Evolutionary conservation across 495 filamentous ascomycete species (phyloP).

Genomic region (Lasiosphaeris hirsuta): DNA sequence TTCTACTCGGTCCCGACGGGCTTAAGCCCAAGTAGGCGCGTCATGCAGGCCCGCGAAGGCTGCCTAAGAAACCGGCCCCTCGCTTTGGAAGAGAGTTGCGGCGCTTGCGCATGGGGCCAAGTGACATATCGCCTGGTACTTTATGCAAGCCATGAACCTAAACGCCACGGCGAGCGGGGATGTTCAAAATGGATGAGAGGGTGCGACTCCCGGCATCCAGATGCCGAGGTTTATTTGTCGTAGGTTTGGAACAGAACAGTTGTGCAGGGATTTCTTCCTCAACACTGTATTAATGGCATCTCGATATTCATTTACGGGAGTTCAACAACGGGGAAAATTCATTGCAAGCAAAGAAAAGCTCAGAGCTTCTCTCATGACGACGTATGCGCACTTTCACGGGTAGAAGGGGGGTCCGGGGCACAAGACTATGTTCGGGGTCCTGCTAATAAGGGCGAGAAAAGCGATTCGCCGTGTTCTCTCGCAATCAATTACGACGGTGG

Average conservation of each 20-base stretch:
- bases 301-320: slow-evolving; percentile 36
- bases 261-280: slow-evolving; percentile 1
- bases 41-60: too few relatives aligned
- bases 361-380: slow-evolving; percentile 26
- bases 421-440: background rate
- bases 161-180: too few relatives aligned
- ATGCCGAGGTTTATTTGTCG: too few relatives aligned
- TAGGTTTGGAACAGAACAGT: background rate
- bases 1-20: slow-evolving; percentile 56
- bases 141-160: background rate
- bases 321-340: slow-evolving; percentile 25
- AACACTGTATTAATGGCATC: slow-evolving; percentile 27
- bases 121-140: background rate
- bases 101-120: background rate
- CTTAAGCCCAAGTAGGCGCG: slow-evolving; percentile 31
- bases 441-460: background rate
- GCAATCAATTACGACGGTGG: slow-evolving; percentile 10
- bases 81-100: background rate
- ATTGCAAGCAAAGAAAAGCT: slow-evolving; percentile 22
- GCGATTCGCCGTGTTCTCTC: too few relatives aligned
- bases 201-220: too few relatives aligned
- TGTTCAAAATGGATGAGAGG: too few relatives aligned
- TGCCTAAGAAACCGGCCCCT: too few relatives aligned
- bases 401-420: slow-evolving; percentile 4
- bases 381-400: slow-evolving; percentile 11